Evolutionary conservation across 257 asterid genomes (phyloP).

Genomic region (Capsicum rhomboideum): DNA sequence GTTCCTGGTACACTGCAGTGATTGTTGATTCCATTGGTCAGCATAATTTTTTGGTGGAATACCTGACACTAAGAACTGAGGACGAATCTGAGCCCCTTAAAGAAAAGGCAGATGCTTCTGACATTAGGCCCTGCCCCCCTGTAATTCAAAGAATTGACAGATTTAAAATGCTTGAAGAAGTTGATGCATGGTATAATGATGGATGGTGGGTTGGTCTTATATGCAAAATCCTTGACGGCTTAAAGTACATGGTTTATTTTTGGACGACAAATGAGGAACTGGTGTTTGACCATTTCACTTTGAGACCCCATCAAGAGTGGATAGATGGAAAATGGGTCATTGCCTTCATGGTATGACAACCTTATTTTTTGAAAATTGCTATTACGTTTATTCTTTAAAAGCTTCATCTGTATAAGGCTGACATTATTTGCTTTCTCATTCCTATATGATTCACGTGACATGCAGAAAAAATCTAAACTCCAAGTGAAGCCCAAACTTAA

Average conservation of each 20-base stretch:
- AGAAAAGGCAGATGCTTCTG: conserved; percentile 29
- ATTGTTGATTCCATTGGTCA: conserved; percentile 19
- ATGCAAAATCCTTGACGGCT: conserved; percentile 34
- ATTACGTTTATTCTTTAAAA: not conserved
- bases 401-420: not conserved
- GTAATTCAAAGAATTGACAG: conserved; percentile 14
- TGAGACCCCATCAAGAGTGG: conserved; percentile 74
- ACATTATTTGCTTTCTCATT: not conserved
- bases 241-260: conserved; percentile 43
- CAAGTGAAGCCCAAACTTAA: conserved; percentile 24
- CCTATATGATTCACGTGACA: conserved; percentile 3
- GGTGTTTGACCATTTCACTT: conserved; percentile 21
- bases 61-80: conserved; percentile 43
- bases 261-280: conserved; percentile 45
- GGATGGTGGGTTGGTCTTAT: conserved; percentile 81
- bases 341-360: conserved; percentile 29
- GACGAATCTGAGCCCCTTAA: conserved; percentile 32
- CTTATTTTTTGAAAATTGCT: not conserved
- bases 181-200: conserved; percentile 63
- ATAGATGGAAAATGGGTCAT: conserved; percentile 49
- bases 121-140: conserved; percentile 58
- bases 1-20: conserved; percentile 54
- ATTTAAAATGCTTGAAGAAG: conserved; percentile 44
- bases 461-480: conserved; percentile 37
- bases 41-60: conserved; percentile 40